Base-by-base conservation (phyloP, 208 protist species). In the Acanthamoeba castellanii region DNA sequence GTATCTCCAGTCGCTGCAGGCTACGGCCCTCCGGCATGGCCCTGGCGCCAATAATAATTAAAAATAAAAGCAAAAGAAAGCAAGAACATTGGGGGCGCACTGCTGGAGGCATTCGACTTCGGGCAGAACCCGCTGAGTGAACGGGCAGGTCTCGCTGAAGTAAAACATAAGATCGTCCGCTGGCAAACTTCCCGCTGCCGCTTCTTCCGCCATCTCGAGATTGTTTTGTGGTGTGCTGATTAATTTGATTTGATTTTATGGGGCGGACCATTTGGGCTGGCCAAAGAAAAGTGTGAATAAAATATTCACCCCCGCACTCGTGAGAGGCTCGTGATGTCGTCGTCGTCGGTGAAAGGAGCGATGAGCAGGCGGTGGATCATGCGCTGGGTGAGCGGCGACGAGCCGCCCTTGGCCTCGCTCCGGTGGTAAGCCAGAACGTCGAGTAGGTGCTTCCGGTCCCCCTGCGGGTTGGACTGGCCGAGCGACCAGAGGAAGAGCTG, bases 61-160 rank as follows among this genome's bases (percentile, higher is more conserved):
- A 37, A 93, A 92, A 20, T 22, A 81, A 27, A 55, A 59, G 37
- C 37, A 47, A 47, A 47, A 14, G 0, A 47, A 47, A 47, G 3
- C 7, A 11, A 11, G 4, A 1, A 5, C 3, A 25, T 59, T 0
- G 52, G 55, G 55, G 82, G 55, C 42, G 34, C 25, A 92, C 85
- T 92, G 20, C 25, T 92, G 50, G 11, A 84, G 27, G 32, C 90
- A 94, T 37, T 94, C 66, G 20, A 94, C 90, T 84, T 94, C 90
- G 11, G 90, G 90, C 11, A 94, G 90, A 8, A 61, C 90, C 11
- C 70, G 61, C 50, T 94, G 18, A 5, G 90, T 94, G 50, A 84
- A 94, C 32, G 66, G 59, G 66, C 90, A 94, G 11, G 42, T 22
- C 50, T 94, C 90, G 18, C 90, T 66, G 32, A 82, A 94, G 50